phyloP scores from a whole-genome alignment of 202 grass and related monocot genomes.

The Carex arenaria region DNA sequence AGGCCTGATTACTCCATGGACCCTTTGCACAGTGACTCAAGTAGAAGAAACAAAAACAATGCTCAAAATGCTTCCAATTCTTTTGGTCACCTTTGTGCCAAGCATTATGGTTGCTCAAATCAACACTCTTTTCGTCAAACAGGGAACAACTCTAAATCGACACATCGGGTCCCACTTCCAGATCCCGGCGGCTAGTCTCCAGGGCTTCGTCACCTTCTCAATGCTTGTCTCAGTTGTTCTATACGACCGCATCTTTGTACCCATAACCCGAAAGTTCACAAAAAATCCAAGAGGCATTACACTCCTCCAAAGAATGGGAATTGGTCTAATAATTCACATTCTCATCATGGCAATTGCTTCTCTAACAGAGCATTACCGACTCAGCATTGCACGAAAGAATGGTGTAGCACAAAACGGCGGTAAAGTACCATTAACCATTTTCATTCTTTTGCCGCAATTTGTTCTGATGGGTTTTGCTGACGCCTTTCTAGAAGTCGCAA shows the following conservation, averaged over 20 bases:
- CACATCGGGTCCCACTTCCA: slow-evolving; percentile 48
- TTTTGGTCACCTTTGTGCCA: slow-evolving; percentile 64
- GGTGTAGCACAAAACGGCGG: slow-evolving; percentile 39
- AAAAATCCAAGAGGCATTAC: slow-evolving; percentile 81
- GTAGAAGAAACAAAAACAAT: slow-evolving; percentile 94
- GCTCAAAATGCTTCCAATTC: slow-evolving; percentile 79
- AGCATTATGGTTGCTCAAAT: slow-evolving; percentile 59
- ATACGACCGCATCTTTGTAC: slow-evolving; percentile 74
- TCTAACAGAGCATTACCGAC: slow-evolving; percentile 43
- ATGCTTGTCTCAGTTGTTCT: slow-evolving; percentile 74
- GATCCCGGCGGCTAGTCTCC: slow-evolving; percentile 71
- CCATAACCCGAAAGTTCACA: slow-evolving; percentile 43
- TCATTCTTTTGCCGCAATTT: slow-evolving; percentile 89
- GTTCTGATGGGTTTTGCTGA: slow-evolving; percentile 86
- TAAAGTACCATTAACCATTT: slow-evolving; percentile 64
- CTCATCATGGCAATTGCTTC: slow-evolving; percentile 78
- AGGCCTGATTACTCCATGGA: slow-evolving; percentile 37
- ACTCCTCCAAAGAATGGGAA: slow-evolving; percentile 75
- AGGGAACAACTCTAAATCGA: slow-evolving; percentile 73
- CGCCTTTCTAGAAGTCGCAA: slow-evolving; percentile 84
- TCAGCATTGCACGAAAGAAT: slow-evolving; percentile 47
- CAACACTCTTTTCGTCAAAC: slow-evolving; percentile 93
- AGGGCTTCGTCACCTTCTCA: slow-evolving; percentile 72
- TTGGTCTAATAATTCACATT: slow-evolving; percentile 74
- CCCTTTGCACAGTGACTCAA: slow-evolving; percentile 78